A percentile compares a stretch with the other conserved stretches of the same genome.
Conservation (phyloP, 202 grass and related monocot genomes). For the Dendrocalamus latiflorus region DNA sequence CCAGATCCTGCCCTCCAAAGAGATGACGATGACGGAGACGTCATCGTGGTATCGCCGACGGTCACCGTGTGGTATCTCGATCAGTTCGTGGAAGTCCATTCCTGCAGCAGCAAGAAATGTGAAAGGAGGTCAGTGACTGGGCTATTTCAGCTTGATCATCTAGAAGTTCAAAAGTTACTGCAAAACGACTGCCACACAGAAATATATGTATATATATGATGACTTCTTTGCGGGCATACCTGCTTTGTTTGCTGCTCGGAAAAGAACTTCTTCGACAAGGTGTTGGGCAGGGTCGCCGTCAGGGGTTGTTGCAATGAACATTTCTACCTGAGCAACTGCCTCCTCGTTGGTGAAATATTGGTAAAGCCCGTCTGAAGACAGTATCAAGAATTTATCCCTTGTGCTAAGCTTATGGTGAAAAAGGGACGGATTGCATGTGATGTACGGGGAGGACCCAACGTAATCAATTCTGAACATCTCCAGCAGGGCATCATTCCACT, state of each 20-base stretch:
- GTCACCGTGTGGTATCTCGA: constrained; percentile 94
- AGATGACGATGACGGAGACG: constrained; percentile 89
- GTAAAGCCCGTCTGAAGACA: constrained; percentile 94
- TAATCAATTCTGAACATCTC: constrained; percentile 96
- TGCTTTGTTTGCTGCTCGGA: constrained; percentile 87
- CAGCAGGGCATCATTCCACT: constrained; percentile 88
- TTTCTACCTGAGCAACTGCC: constrained; percentile 72
- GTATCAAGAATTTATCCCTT: constrained; percentile 81
- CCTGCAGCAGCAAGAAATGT: constrained; percentile 41
- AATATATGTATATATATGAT: not conserved
- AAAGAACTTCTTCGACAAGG: constrained; percentile 85
- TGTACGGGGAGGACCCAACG: constrained; percentile 69
- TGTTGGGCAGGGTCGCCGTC: constrained; percentile 95
- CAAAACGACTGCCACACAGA: not conserved
- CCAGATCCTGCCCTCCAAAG: constrained; percentile 95
- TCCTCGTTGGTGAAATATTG: constrained; percentile 98
- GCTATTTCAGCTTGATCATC: constrained; percentile 14
- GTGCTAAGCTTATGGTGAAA: constrained; percentile 62
- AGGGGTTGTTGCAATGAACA: constrained; percentile 69
- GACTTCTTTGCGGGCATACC: constrained; percentile 37
- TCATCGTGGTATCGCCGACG: constrained; percentile 86
- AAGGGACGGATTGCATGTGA: constrained; percentile 83
- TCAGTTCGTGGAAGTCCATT: constrained; percentile 90
- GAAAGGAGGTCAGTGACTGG: not conserved
- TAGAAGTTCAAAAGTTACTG: constrained; percentile 41